phyloP scores from a whole-genome alignment of 2,329 filamentous ascomycete species.

The Colletotrichum aenigma region DNA sequence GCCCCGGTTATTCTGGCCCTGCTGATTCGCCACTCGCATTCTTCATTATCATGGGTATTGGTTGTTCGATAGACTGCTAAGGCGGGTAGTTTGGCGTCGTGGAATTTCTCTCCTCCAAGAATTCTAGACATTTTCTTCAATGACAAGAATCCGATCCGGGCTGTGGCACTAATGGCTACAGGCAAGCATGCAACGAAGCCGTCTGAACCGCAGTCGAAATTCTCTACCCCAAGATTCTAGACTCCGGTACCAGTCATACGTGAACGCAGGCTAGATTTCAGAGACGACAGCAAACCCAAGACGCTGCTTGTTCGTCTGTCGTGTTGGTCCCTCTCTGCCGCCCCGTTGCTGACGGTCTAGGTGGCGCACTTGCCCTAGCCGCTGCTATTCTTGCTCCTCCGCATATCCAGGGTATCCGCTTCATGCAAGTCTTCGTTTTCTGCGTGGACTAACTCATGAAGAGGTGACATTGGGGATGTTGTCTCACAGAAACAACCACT shows the following conservation, averaged over 20 bases:
- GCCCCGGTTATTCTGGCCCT: not conserved
- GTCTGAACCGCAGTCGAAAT: not conserved
- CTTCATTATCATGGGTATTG: not conserved
- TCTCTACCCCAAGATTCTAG: not conserved
- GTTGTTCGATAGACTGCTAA: not conserved
- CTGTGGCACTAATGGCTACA: not conserved
- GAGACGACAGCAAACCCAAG: not conserved
- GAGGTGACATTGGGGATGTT: not conserved
- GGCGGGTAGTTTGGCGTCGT: not conserved
- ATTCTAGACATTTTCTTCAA: not conserved
- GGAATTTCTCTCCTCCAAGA: not conserved
- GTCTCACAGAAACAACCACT: conserved; percentile 4
- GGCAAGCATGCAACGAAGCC: not conserved
- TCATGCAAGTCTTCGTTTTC: not conserved
- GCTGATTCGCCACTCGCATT: not conserved
- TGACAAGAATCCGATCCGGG: not conserved
- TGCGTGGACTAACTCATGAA: not conserved
- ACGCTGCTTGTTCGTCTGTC: not conserved
- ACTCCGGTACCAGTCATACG: not conserved
- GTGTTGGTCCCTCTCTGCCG: not conserved
- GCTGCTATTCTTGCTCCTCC: not conserved
- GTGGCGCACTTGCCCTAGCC: not conserved
- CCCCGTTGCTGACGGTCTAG: not conserved
- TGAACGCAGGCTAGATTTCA: not conserved
- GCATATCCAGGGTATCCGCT: not conserved